Evolutionary conservation across 139 green algal genomes (phyloP), one percentile per base, ranked within the genome.

Genomic region (Closterium sp.): DNA sequence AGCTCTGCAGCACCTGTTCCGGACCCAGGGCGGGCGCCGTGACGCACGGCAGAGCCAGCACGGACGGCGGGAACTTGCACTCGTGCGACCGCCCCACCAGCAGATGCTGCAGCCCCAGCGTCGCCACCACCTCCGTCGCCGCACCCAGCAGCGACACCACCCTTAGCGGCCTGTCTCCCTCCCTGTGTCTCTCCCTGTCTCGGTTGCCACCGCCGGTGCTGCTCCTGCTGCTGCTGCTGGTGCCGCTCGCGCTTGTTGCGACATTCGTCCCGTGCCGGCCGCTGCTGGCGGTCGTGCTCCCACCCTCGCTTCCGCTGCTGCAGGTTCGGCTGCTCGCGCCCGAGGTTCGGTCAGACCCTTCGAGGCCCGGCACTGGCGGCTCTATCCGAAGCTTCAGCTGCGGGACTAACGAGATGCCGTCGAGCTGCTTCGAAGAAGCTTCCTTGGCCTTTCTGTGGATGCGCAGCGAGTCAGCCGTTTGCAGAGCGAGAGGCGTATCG

Each of bases 81-180:
- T 92, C 89, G 21, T 92, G 89, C 19, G 89, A 92, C 23, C 89
- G 84, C 64, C 89, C 89, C 32, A 92, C 89, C 84, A 92, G n/a
- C 33, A 92, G 33, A 92, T 92, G 33, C 23, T 91, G 16, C 85
- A 90, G 21, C 8, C 89, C 89, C 23, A 92, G 28, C 84, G 34
- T 30, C 25, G 21, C 33, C 32, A 92, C 69, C 33, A 91, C 85
- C 21, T 92, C 89, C 85, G 89, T 92, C 16, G 89, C 89, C 19
- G 69, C 89, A 25, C 89, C 89, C 21, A 92, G 85, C 0, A 92
- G 33, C 28, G 89, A 92, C 30, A 92, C 43, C 87, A 92, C 89
- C 85, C 89, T 88, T 28, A 69, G 87, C 23, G 33, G 10, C 23
- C 64, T 33, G 4, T 85, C 83, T 28, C 83, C 31, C 23, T 12